Conservation (phyloP, 352 stramenopile genomes). For the Globisporangium acanthophoron region DNA sequence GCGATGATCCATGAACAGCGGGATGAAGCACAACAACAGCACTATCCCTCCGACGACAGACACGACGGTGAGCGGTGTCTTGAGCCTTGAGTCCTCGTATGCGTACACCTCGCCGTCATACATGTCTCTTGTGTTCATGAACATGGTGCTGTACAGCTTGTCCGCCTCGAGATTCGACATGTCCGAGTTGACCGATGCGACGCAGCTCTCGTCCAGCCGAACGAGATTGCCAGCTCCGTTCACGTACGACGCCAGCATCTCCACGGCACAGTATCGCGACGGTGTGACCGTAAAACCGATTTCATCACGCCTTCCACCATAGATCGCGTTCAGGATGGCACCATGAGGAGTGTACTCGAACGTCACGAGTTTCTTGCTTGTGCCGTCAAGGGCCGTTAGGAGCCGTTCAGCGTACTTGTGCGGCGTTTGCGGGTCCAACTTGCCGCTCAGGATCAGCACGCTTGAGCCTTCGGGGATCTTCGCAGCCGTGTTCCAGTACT, state of each 20-base stretch:
- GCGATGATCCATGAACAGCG: no score
- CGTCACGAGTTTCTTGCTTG: not conserved
- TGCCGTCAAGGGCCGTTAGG: conserved; percentile 1
- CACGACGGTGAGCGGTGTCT: no score
- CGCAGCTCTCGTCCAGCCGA: not conserved
- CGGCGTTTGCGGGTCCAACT: conserved; percentile 43
- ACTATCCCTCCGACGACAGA: no score
- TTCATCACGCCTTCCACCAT: conserved; percentile 17
- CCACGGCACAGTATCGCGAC: not conserved
- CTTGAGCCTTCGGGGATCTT: conserved; percentile 28
- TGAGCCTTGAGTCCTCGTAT: no score
- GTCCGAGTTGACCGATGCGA: not conserved
- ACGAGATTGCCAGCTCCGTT: not conserved
- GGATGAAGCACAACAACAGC: no score
- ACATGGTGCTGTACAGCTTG: not conserved
- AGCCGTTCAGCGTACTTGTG: conserved; percentile 45
- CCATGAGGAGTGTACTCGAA: not conserved
- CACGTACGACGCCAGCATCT: conserved; percentile 1
- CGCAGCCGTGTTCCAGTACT: conserved; percentile 43
- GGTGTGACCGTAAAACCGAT: not conserved
- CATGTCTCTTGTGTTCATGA: not conserved
- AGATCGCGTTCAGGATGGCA: not conserved
- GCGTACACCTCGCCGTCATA: not conserved
- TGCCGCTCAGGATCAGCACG: conserved; percentile 42
- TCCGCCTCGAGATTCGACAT: not conserved